Evolutionary conservation across 306 rosid genomes (phyloP), one percentile per base, ranked within the genome.

Genomic region (Begonia fuchsioides): DNA sequence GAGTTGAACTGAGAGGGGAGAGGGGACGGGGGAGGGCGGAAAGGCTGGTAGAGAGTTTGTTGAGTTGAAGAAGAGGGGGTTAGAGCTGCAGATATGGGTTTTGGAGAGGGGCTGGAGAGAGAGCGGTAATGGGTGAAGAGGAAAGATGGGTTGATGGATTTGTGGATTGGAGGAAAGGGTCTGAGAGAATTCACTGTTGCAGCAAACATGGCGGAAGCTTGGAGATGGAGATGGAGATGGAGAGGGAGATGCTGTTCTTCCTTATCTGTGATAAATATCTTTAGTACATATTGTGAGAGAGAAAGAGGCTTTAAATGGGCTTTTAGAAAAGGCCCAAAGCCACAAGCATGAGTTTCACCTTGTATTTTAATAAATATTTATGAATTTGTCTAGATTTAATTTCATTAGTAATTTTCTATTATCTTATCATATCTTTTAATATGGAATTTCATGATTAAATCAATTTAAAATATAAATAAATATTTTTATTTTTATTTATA

Each of bases 21-120:
- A 13, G 73, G 70, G 0, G 86, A 47, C 7, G 92, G 81, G 3
- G 97, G 97, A 0, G 95, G 92, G 12, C 92, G 60, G 64, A 81
- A 90, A 5, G 98, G 98, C 50, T 79, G 95, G 66, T 81, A 90
- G n/a, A 81, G 51, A 17, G 80, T 74, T 38, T 49, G 57, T 39
- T 65, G 72, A 13, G 66, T 65, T 8, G 64, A 17, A 26, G 40
- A 58, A n/a, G 63, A 38, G 12, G 67, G 65, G 9, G 40, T 63
- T 15, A 50, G 14, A 32, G 61, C 40, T 48, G 77, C 70, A 4
- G 79, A 59, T 40, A 56, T 58, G 77, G 70, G 55, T 26, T 51
- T 60, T 4, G 7, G 49, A 2, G 0, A 49, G 52, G 53, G 8
- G 12, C 39, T 32, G 17, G 49, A 50, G 40, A 45, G 58, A 13